Evolutionary conservation across 257 asterid species (phyloP), one percentile per base, ranked within the genome.

Genomic region (Fraxinus americana): DNA sequence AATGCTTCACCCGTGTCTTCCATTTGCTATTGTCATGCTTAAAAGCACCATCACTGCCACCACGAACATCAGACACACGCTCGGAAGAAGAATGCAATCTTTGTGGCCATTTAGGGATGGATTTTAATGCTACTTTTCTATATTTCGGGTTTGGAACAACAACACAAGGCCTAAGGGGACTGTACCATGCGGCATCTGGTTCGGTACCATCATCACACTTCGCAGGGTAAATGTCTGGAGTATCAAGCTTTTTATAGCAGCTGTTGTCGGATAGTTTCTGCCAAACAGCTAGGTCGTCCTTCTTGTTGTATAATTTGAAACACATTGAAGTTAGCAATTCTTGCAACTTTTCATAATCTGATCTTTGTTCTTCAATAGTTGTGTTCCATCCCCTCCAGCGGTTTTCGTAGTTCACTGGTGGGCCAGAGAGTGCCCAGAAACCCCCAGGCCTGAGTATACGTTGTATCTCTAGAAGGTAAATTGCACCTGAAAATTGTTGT

Each of bases 321-420:
- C 85, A 82, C 82, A 78, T 82, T 39, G 85, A 78, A 14, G 85
- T 82, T 34, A 82, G 71, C 57, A 82, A 73, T 13, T 78, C 82
- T 50, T 82, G 85, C 65, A 82, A 71, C 76, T 82, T 82, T 13
- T 82, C 80, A 11, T 77, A 78, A 78, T 82, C 81, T 5, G 82
- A 32, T 71, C 72, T 82, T 65, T 82, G 85, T 32, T 78, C 82
- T 63, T 82, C 82, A 9, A 82, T 73, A 2, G 82, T 82, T 41
- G 82, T 78, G 57, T 82, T 82, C 85, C 85, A 82, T 68, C 85
- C 85, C 71, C 81, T 78, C 85, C 82, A 82, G 27, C 76, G 85
- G 59, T 69, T 72, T 63, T 77, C 70, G 41, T 82, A 82, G 82
- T 82, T 82, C 72, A 82, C 79, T 1, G 85, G 85, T 8, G 85